Conservation (phyloP, 2,329 filamentous ascomycete genomes). For the Calonectria crousiana region DNA sequence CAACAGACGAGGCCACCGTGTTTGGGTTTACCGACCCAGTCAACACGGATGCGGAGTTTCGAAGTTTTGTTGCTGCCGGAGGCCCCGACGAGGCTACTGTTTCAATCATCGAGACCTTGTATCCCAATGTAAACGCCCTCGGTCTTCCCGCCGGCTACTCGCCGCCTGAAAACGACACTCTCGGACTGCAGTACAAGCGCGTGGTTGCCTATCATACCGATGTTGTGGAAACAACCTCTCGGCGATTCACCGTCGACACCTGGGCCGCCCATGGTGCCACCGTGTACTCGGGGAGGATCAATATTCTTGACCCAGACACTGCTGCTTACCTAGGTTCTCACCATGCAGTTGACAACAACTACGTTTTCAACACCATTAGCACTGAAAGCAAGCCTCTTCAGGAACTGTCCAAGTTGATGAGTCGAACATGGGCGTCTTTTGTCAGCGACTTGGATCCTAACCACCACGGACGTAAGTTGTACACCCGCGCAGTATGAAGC, state of each 20-base stretch:
- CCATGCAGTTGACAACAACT: background rate
- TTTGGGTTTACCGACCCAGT: background rate
- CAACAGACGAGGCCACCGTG: background rate
- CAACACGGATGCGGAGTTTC: background rate
- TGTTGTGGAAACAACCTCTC: constrained; percentile 1
- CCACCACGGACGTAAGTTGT: constrained; percentile 1
- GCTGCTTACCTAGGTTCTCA: background rate
- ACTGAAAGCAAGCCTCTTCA: background rate
- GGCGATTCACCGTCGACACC: constrained; percentile 1
- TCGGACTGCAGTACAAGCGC: constrained; percentile 6
- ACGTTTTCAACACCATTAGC: background rate
- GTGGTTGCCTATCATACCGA: constrained; percentile 5
- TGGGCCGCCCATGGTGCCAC: constrained; percentile 1
- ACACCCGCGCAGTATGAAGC: too few relatives aligned
- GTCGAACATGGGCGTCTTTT: constrained; percentile 9
- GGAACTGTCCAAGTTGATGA: background rate
- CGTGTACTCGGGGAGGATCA: constrained; percentile 3
- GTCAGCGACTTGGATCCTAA: background rate
- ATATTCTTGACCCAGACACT: background rate
- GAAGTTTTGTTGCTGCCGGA: background rate
- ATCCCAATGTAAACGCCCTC: constrained; percentile 9
- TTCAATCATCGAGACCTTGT: background rate
- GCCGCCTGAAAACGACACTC: background rate
- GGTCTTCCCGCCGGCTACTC: background rate
- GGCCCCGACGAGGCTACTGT: background rate